These are phyloP conservation scores for Arthrinium puccinioides DNA, from an alignment of 2,329 filamentous ascomycete species.

Conservation along the genomic window DNA sequence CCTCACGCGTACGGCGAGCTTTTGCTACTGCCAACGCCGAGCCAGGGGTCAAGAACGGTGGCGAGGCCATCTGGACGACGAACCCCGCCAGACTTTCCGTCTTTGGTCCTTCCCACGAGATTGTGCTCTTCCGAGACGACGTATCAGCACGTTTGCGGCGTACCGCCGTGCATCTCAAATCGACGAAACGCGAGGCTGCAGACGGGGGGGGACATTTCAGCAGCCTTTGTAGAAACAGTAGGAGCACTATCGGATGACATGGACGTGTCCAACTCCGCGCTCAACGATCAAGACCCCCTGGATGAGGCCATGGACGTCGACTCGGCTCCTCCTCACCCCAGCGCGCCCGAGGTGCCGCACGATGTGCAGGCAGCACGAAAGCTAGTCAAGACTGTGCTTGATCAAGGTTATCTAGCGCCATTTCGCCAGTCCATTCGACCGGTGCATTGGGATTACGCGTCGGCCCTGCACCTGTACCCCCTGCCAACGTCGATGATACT, in stretches of 20 bases:
- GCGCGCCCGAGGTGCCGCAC: constrained; percentile 30
- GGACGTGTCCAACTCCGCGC: constrained; percentile 24
- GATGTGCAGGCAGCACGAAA: constrained; percentile 59
- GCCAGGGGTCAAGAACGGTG: constrained; percentile 45
- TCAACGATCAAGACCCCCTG: constrained; percentile 10
- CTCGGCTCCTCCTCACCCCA: constrained; percentile 11
- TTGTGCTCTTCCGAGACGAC: constrained; percentile 83
- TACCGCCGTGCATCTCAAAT: constrained; percentile 64
- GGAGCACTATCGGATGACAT: no score
- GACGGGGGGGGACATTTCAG: constrained; percentile 25
- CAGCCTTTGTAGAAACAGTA: no score
- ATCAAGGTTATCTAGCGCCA: constrained; percentile 82
- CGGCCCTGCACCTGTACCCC: constrained; percentile 75
- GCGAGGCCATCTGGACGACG: constrained; percentile 78
- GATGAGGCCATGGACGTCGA: constrained; percentile 39
- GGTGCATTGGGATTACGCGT: constrained; percentile 82
- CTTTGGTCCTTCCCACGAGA: constrained; percentile 82
- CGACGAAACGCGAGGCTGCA: constrained; percentile 8
- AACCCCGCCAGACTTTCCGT: constrained; percentile 78
- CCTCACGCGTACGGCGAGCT: constrained; percentile 71
- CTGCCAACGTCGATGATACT: constrained; percentile 78
- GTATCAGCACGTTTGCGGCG: constrained; percentile 72
- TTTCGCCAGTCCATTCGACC: constrained; percentile 76
- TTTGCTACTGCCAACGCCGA: constrained; percentile 76
- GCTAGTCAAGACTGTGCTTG: constrained; percentile 83